Base-by-base conservation (phyloP, 2,329 filamentous ascomycete genomes). In the Orbilia quercus region DNA sequence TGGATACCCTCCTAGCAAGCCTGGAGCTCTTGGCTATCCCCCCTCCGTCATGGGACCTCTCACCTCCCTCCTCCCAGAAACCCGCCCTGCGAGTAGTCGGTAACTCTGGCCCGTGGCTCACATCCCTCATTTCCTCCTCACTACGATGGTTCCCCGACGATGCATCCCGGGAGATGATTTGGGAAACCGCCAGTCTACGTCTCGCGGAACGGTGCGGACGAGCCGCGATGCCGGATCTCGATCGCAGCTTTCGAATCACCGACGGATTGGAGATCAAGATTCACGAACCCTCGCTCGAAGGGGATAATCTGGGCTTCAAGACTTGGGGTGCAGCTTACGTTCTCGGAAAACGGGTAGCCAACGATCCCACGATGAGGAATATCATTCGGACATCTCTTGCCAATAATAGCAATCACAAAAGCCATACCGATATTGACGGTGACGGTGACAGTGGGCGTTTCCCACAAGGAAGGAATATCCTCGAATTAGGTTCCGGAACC, bases 281-380 rank as follows among this genome's bases (percentile, higher is more conserved):
- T 40, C 86, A 91, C 65, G 95, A 99, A 79, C 95, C 95, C 1
- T 89, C 92, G 0, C 83, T 98, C 64, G 96, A 91, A 0, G 90
- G 90, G 5, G 94, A 97, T 80, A 90, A 91, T 70, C 84, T 98
- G 16, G 95, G 95, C 0, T 85, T 96, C 80, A 98, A 99, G 81
- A 99, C 95, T 0, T 98, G 95, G 95, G 91, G 91, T 0, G 94
- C 92, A 0, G 94, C 92, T 0, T 96, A 92, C 78, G 85, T 96
- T 1, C 87, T 98, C 2, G 90, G 94, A 0, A 89, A 87, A 76
- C 87, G 90, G 22, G 85, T 98, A 23, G 78, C 51, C 14, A 25
- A 51, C 6, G 66, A 71, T 51, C 22, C 18, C 7, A 79, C 12
- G 76, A 63, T 76, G 23, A 73, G 77, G 20, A 9, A 22, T 40